Conservation (phyloP, 2,329 filamentous ascomycete species). For the Botrytis porri region DNA sequence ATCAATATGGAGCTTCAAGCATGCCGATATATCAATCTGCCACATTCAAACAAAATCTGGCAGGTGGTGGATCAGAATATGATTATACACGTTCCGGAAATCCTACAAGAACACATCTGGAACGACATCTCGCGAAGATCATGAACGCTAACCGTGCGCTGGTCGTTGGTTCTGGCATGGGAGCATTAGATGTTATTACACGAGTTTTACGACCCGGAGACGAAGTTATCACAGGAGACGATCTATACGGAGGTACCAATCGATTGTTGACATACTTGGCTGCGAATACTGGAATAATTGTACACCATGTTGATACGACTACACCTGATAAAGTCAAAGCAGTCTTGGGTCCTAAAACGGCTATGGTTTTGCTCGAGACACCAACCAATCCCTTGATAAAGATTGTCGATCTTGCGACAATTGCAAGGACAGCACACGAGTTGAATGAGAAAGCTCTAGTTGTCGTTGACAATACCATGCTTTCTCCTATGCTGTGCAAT, state of each 20-base stretch:
- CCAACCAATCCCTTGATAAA: slow-evolving; percentile 98
- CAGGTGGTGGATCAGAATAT: slow-evolving; percentile 79
- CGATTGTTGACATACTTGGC: slow-evolving; percentile 89
- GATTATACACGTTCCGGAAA: slow-evolving; percentile 99
- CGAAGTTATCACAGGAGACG: slow-evolving; percentile 95
- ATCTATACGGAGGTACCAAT: slow-evolving; percentile 94
- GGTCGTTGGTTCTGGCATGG: slow-evolving; percentile 96
- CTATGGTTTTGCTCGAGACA: slow-evolving; percentile 94
- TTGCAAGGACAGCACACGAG: slow-evolving; percentile 73
- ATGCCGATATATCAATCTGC: slow-evolving; percentile 98
- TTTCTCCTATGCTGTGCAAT: slow-evolving; percentile 90
- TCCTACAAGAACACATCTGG: slow-evolving; percentile 91
- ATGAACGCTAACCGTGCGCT: slow-evolving; percentile 92
- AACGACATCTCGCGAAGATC: slow-evolving; percentile 96
- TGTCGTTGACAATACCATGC: slow-evolving; percentile 97
- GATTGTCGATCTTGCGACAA: slow-evolving; percentile 84
- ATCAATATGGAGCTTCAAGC: slow-evolving; percentile 96
- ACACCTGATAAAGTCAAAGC: slow-evolving; percentile 65
- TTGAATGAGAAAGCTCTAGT: slow-evolving; percentile 77
- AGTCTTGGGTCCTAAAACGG: slow-evolving; percentile 74
- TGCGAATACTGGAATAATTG: slow-evolving; percentile 83
- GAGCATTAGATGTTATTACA: slow-evolving; percentile 92
- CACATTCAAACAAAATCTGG: slow-evolving; percentile 92
- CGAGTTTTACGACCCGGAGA: slow-evolving; percentile 87
- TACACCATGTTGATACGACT: slow-evolving; percentile 96